Conservation (phyloP, 768 basidiomycete genomes). For the Mycena albidolilacea region DNA sequence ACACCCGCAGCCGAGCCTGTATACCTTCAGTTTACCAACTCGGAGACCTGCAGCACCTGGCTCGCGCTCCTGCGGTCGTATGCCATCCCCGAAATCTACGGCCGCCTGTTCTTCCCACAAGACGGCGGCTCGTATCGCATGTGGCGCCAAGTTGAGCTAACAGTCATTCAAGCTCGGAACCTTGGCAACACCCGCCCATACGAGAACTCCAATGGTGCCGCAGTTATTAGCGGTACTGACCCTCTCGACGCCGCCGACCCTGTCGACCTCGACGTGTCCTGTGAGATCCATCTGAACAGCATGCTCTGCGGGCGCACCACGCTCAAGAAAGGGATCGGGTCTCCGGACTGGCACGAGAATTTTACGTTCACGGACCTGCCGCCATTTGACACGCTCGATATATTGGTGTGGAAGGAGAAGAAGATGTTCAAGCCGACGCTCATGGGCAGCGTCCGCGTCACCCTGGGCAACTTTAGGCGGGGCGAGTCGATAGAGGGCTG, state of each 20-base stretch:
- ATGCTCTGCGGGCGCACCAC: slow-evolving; percentile 82
- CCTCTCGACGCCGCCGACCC: slow-evolving; percentile 59
- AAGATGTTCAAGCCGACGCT: slow-evolving; percentile 67
- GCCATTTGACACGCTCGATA: slow-evolving; percentile 79
- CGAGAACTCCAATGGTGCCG: slow-evolving; percentile 44
- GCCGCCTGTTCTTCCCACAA: slow-evolving; percentile 64
- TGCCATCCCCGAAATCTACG: slow-evolving; percentile 86
- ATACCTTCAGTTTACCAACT: slow-evolving; percentile 79
- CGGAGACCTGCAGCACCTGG: slow-evolving; percentile 81
- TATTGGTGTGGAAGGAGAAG: slow-evolving; percentile 81
- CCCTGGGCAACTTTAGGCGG: slow-evolving; percentile 79
- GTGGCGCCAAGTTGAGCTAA: slow-evolving; percentile 87
- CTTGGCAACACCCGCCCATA: slow-evolving; percentile 68
- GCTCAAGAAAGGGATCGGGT: slow-evolving; percentile 74
- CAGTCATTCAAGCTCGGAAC: slow-evolving; percentile 81
- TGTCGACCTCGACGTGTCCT: slow-evolving; percentile 79
- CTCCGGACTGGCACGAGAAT: slow-evolving; percentile 87
- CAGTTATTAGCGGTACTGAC: slow-evolving; percentile 49
- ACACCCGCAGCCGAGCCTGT: slow-evolving; percentile 71
- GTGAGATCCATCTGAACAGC: slow-evolving; percentile 83
- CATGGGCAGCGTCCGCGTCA: slow-evolving; percentile 75
- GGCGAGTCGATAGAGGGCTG: slow-evolving; percentile 86
- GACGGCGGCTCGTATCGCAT: slow-evolving; percentile 88
- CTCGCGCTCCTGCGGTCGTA: slow-evolving; percentile 85
- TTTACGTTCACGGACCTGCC: slow-evolving; percentile 85